Base-by-base conservation (phyloP, 306 rosid genomes). In the Hippophae gyantsensis region DNA sequence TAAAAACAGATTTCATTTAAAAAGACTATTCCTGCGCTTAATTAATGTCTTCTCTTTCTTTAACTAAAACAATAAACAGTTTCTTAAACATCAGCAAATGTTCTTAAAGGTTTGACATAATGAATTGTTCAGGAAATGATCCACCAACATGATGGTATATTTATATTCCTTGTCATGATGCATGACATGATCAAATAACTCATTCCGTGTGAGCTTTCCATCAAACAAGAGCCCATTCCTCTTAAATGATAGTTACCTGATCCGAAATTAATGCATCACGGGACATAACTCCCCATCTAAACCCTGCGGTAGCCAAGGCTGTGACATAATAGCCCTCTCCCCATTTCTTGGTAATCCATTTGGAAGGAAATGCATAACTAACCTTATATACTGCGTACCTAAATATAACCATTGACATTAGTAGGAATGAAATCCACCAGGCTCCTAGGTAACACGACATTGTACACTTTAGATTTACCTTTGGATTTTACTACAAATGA, bases 261-360 rank as follows among this genome's bases (percentile, higher is more conserved):
- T 80, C 83, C 0, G 82, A 69, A 76, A 73, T 86, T 60, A 77
- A 84, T 3, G 95, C 79, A 67, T 89, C 95, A 32, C 82, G 79
- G 11, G 97, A 89, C 97, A 86, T 84, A 38, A 89, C 70, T 26
- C 78, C 93, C 97, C 97, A 89, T 79, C 81, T 78, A 57, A 60
- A 25, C 47, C 88, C 87, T 0, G 95, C 54, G 44, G 95, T 84
- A 61, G 97, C 88, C 97, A 89, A 84, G 55, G 95, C 65, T 2
- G 97, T 89, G 10, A 89, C 87, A 12, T 53, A 72, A 73, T 82
- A 89, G 52, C 86, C 89, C 75, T 86, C 97, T 67, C 60, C 72
- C 97, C 95, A 89, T 66, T 89, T 89, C 72, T 86, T 89, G 82
- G 76, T 83, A 51, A 89, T 89, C 97, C 97, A 89, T 72, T 86